These are phyloP conservation scores for Pharnaceum exiguum DNA, from an alignment of 148 eudicot genomes.

Conservation along the genomic window DNA sequence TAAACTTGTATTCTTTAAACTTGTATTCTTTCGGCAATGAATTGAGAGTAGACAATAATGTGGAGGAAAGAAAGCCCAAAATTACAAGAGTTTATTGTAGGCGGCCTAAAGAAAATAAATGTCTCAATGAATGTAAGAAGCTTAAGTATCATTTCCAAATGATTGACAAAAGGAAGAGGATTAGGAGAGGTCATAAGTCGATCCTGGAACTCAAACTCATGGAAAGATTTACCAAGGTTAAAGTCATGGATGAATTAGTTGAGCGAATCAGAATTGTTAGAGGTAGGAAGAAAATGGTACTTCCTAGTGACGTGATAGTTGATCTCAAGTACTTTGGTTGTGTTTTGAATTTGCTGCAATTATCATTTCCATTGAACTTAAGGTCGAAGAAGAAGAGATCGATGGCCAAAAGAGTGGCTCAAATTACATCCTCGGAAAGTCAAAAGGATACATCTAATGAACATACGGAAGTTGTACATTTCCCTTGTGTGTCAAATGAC, in stretches of 20 bases:
- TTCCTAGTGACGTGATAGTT: background rate
- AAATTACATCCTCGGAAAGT: background rate
- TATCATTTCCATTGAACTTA: background rate
- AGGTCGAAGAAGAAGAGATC: slow-evolving; percentile 16
- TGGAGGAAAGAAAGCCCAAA: background rate
- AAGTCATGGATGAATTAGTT: background rate
- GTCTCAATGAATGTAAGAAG: slow-evolving; percentile 3
- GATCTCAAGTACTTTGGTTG: background rate
- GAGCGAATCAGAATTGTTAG: background rate
- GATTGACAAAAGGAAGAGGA: slow-evolving; percentile 4
- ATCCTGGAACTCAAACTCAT: background rate
- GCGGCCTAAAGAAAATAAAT: background rate
- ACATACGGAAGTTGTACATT: too few species aligned
- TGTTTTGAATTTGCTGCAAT: slow-evolving; percentile 6
- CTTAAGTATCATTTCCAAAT: background rate
- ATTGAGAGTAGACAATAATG: background rate
- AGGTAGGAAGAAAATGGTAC: background rate
- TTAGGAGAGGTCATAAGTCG: background rate
- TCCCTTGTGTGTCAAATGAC: too few species aligned
- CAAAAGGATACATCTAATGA: background rate
- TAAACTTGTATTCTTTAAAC: background rate
- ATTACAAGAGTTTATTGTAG: slow-evolving; percentile 1
- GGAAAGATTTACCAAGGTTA: background rate
- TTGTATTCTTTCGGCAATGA: background rate
- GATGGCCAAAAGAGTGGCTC: background rate